A percentile compares a stretch with the other conserved stretches of the same genome.
Evolutionary conservation across 768 basidiomycete species (phyloP).

Genomic region (Boletus insuetus): DNA sequence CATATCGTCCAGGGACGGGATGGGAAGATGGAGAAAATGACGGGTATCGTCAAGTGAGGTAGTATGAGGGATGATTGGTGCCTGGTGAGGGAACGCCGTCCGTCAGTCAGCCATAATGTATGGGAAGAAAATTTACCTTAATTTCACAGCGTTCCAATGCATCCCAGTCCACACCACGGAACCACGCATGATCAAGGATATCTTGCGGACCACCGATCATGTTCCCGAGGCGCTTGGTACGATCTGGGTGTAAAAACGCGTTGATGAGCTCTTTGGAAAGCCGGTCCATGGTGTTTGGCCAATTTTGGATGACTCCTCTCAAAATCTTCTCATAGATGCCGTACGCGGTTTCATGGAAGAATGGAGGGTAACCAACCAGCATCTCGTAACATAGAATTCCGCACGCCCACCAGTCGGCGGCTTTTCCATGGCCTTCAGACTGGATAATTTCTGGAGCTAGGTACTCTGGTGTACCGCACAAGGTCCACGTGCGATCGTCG

Average conservation of each 20-base stretch:
- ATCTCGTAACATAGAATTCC: conserved; percentile 98
- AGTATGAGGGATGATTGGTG: conserved; percentile 83
- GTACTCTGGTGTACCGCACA: conserved; percentile 96
- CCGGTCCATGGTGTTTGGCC: conserved; percentile 88
- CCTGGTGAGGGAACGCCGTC: conserved; percentile 41
- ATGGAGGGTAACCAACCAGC: conserved; percentile 98
- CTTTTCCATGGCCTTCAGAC: conserved; percentile 96
- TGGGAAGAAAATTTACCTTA: conserved; percentile 48
- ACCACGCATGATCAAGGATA: conserved; percentile 91
- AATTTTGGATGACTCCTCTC: conserved; percentile 71
- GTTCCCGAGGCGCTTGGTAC: conserved; percentile 89
- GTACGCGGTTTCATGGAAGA: conserved; percentile 97
- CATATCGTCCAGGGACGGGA: conserved; percentile 75
- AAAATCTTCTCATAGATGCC: conserved; percentile 99
- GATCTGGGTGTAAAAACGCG: conserved; percentile 88
- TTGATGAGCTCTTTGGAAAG: conserved; percentile 86
- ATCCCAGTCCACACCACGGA: conserved; percentile 92
- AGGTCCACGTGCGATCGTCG: conserved; percentile 95
- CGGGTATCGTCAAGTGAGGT: conserved; percentile 80
- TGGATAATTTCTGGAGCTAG: conserved; percentile 98
- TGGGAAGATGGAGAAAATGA: conserved; percentile 77
- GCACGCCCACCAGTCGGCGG: conserved; percentile 99
- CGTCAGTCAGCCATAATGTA: background rate
- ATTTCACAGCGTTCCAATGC: conserved; percentile 85
- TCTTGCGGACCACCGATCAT: conserved; percentile 90